Evolutionary conservation across 352 stramenopile species (phyloP).

Genomic region (Phytophthora crassamura): DNA sequence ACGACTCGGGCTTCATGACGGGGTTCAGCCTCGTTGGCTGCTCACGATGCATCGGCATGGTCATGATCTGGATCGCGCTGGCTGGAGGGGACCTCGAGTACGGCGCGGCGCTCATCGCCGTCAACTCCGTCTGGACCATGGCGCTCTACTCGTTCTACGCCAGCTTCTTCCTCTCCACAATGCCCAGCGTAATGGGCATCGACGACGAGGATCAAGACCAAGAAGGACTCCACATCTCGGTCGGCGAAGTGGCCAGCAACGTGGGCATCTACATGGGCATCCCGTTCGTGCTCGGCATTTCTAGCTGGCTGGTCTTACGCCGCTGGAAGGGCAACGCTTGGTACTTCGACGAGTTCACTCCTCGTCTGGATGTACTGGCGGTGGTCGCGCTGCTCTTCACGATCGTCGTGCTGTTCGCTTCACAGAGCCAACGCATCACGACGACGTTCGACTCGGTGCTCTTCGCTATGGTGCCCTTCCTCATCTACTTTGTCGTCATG

Average conservation of each 20-base stretch:
- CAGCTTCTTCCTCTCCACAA: conserved; percentile 54
- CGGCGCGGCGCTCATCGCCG: conserved; percentile 67
- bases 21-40: conserved; percentile 77
- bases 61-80: conserved; percentile 83
- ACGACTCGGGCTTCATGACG: conserved; percentile 57
- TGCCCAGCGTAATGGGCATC: conserved; percentile 51
- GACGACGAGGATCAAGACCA: conserved; percentile 20
- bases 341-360: conserved; percentile 60
- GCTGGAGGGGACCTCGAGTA: conserved; percentile 70
- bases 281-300: conserved; percentile 58
- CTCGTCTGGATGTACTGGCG: conserved; percentile 50
- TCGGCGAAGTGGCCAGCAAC: conserved; percentile 53
- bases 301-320: conserved; percentile 42
- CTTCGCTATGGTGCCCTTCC: conserved; percentile 61
- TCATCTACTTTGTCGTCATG: conserved; percentile 71
- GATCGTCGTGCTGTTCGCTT: conserved; percentile 77
- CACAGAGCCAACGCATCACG: conserved; percentile 69
- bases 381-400: conserved; percentile 73
- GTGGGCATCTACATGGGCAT: conserved; percentile 79
- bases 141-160: conserved; percentile 70
- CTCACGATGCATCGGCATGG: conserved; percentile 81
- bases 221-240: conserved; percentile 46
- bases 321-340: conserved; percentile 47
- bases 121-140: conserved; percentile 76
- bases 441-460: conserved; percentile 61